Evolutionary conservation across 108 stramenopile species (phyloP).

Genomic region (Pseudonitzschia delicatissima): DNA sequence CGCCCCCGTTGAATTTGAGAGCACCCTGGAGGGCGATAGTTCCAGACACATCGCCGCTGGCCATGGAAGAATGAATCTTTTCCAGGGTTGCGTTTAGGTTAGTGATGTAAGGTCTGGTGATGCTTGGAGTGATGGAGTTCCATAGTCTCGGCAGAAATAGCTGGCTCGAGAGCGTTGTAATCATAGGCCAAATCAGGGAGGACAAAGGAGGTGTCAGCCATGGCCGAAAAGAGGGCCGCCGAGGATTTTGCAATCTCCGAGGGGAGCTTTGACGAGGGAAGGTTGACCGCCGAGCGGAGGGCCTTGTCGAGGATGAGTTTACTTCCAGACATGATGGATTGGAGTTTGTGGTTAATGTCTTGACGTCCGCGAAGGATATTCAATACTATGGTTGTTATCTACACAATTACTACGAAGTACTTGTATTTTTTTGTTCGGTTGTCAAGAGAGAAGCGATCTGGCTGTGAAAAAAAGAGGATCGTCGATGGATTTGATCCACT

Average conservation of each 20-base stretch:
- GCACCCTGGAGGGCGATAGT: conserved; percentile 80
- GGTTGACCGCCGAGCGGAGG: conserved; percentile 72
- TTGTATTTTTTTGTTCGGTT: too few species aligned
- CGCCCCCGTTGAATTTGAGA: conserved; percentile 98
- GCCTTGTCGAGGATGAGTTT: conserved; percentile 58
- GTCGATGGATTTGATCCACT: too few species aligned
- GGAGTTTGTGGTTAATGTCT: too few species aligned
- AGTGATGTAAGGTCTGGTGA: conserved; percentile 91
- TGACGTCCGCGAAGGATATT: neutral
- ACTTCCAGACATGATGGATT: conserved; percentile 51
- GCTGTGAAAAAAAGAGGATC: too few species aligned
- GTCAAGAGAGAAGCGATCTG: too few species aligned
- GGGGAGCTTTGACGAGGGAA: conserved; percentile 72
- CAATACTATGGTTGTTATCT: too few species aligned
- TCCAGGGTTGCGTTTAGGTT: conserved; percentile 88
- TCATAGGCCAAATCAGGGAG: conserved; percentile 92
- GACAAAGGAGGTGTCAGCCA: conserved; percentile 44
- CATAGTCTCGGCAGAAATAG: conserved; percentile 92
- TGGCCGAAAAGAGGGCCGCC: conserved; percentile 68
- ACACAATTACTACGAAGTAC: too few species aligned
- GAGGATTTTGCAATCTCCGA: conserved; percentile 51
- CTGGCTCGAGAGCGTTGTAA: conserved; percentile 87
- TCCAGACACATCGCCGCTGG: conserved; percentile 69
- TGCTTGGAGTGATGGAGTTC: conserved; percentile 94
- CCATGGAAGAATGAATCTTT: conserved; percentile 79